Percentiles rank a stretch among this genome's conserved stretches.
Evolutionary conservation across 139 green algal genomes (phyloP).

Genomic region (Penium margaritaceum): DNA sequence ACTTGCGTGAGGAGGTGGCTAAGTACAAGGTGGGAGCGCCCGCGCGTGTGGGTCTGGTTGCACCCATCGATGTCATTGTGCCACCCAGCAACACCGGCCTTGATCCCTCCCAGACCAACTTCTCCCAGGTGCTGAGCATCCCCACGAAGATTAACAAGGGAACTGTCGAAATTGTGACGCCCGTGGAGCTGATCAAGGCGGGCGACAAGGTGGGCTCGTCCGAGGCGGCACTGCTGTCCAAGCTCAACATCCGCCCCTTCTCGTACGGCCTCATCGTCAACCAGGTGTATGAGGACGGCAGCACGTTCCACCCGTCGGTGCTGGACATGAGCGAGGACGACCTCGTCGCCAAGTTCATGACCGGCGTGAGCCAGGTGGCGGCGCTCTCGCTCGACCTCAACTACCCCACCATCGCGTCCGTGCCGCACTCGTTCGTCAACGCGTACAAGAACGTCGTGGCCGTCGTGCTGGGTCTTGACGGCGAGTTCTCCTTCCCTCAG

Average conservation of each 20-base stretch:
- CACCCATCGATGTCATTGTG: constrained; percentile 80
- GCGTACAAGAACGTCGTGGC: constrained; percentile 98
- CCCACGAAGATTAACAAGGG: constrained; percentile 99
- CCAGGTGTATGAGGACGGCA: constrained; percentile 77
- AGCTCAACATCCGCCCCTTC: constrained; percentile 98
- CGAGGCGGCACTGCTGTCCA: constrained; percentile 92
- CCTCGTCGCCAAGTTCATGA: constrained; percentile 58
- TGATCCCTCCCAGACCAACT: constrained; percentile 96
- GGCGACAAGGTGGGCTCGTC: constrained; percentile 69
- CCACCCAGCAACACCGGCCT: constrained; percentile 85
- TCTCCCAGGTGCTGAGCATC: constrained; percentile 96
- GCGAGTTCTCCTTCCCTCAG: constrained; percentile 49
- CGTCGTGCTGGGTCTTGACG: constrained; percentile 51
- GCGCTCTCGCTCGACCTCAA: constrained; percentile 71
- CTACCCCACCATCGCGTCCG: constrained; percentile 81
- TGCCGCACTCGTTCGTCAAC: constrained; percentile 91
- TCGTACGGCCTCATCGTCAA: constrained; percentile 69
- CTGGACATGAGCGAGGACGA: constrained; percentile 93
- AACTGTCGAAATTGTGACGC: constrained; percentile 85
- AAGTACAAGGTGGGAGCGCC: constrained; percentile 85
- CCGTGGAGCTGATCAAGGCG: constrained; percentile 75
- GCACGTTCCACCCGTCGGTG: constrained; percentile 76
- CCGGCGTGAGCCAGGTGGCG: constrained; percentile 74
- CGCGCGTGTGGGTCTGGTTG: constrained; percentile 80
- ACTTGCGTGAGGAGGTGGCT: constrained; percentile 71